Base-by-base conservation (phyloP, 1,139 yeast species). In the Scheffersomyces insectosa region DNA sequence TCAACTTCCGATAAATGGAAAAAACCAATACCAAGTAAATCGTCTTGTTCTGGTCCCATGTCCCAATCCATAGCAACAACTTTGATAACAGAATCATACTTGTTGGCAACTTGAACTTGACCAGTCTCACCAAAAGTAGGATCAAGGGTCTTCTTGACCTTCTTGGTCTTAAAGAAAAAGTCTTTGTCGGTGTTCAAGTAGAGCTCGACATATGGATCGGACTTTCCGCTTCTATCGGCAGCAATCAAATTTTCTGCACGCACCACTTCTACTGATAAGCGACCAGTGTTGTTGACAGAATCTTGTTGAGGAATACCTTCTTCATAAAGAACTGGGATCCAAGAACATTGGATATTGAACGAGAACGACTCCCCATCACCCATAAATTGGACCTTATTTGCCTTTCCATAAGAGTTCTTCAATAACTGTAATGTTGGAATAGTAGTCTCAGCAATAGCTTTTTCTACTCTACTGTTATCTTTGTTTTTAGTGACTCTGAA, bases 201-300 rank as follows among this genome's bases (percentile, higher is more conserved):
- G 46, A 88, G 76, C 56, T 83, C 79, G 45, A 83, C 76, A 59
- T 83, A 93, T 47, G 99, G 99, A 66, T 93, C 99, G 7, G 97
- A 88, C 61, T 85, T 86, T 42, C 98, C 98, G 52, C 86, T 85
- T 25, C 88, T 73, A 64, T 93, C 99, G 23, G 93, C 95, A 11
- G 96, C 76, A 40, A 85, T 79, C 49, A 95, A 75, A 41, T 80
- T 80, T n/a, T 75, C 76, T 3, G 95, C 98, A 43, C 75, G 75
- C 39, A 83, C 53, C 11, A 88, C 76, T 32, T 77, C 80, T 29
- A 90, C 74, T n/a, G 76, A 73, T 49, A 91, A 68, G 29, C 70
- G 71, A 62, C 99, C 99, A 50, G 83, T 76, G 61, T 90, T 88
- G 42, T 85, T 78, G 50, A 83, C 79, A 39, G 87, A 74, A 64